These are phyloP conservation scores for Galerina sulciceps DNA, from an alignment of 768 basidiomycete genomes.

Conservation along the genomic window DNA sequence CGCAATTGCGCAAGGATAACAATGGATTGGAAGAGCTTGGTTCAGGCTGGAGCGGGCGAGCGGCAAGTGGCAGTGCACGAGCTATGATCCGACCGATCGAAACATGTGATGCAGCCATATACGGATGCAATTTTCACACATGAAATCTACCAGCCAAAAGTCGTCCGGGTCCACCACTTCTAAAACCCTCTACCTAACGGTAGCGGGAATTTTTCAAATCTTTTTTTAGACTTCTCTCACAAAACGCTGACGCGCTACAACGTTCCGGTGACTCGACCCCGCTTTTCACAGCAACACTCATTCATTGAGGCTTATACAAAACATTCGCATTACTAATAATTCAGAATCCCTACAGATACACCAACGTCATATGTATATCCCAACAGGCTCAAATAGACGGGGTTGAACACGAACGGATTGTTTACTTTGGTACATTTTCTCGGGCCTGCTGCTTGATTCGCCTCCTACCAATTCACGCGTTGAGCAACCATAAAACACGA, in stretches of 20 bases:
- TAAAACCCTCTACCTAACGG: too few species aligned
- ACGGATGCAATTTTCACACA: too few species aligned
- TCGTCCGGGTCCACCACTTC: too few species aligned
- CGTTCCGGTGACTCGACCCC: too few species aligned
- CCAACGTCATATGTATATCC: background rate
- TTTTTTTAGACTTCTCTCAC: slow-evolving; percentile 24
- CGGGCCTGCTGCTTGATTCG: slow-evolving; percentile 85
- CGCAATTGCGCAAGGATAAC: too few species aligned
- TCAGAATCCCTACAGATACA: slow-evolving; percentile 18
- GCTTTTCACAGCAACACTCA: background rate
- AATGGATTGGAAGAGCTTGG: too few species aligned
- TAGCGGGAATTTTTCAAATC: slow-evolving; percentile 14
- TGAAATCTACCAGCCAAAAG: too few species aligned
- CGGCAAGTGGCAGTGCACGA: too few species aligned
- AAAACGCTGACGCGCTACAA: background rate
- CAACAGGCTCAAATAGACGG: background rate
- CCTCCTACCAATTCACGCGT: slow-evolving; percentile 49
- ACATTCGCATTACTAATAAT: background rate
- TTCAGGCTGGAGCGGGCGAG: too few species aligned
- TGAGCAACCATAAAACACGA: slow-evolving; percentile 5
- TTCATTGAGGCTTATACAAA: background rate
- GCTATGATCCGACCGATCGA: too few species aligned
- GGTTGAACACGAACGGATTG: background rate
- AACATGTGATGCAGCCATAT: too few species aligned
- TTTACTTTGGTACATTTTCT: slow-evolving; percentile 87